Conservation (phyloP, 2,329 filamentous ascomycete genomes). For the Talaromyces pinophilus region DNA sequence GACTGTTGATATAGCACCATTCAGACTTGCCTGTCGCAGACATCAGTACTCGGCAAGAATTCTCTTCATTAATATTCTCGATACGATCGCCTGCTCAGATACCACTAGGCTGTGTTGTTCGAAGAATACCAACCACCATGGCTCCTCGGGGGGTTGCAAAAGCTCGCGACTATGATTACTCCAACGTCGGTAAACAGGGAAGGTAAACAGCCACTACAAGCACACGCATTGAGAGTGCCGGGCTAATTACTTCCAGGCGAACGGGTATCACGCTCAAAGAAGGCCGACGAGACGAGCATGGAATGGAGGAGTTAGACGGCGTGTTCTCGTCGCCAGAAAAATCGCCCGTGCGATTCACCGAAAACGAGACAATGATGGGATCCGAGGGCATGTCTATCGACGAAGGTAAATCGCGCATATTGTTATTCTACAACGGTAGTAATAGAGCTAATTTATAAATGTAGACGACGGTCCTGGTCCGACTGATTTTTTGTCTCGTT, state of each 20-base stretch:
- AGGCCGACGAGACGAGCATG: constrained; percentile 83
- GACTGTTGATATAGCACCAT: background rate
- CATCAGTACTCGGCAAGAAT: background rate
- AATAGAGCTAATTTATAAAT: background rate
- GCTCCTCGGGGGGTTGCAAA: constrained; percentile 45
- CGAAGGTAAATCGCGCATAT: constrained; percentile 54
- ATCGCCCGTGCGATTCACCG: constrained; percentile 45
- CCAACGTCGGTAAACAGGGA: constrained; percentile 51
- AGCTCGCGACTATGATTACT: constrained; percentile 51
- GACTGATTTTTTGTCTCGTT: constrained; percentile 42
- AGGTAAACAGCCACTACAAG: constrained; percentile 38
- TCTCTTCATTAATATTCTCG: too few relatives aligned
- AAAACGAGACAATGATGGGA: constrained; percentile 50
- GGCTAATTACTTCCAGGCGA: constrained; percentile 61
- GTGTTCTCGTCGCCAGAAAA: constrained; percentile 87
- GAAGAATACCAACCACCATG: constrained; percentile 28
- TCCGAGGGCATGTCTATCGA: constrained; percentile 65
- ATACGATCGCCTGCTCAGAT: background rate
- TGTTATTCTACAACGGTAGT: background rate
- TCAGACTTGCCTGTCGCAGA: background rate
- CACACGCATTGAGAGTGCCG: background rate
- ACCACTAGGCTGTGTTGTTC: background rate
- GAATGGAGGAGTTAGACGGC: constrained; percentile 81
- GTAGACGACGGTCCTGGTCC: constrained; percentile 46
- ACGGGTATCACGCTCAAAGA: constrained; percentile 83